phyloP scores from a whole-genome alignment of 495 filamentous ascomycete genomes.

The Aspergillus affinis region DNA sequence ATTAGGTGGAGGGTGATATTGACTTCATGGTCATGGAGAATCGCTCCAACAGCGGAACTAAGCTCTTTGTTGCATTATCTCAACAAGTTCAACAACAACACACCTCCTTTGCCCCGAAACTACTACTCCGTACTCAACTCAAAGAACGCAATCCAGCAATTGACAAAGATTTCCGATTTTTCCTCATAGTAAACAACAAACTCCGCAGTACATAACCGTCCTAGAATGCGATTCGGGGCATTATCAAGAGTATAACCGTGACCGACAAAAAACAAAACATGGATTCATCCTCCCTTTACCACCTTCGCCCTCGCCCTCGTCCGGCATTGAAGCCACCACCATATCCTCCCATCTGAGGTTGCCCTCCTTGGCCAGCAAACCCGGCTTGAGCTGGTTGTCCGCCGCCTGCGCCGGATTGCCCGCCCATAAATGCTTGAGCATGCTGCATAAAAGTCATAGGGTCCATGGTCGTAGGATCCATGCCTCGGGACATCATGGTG shows the following conservation, averaged over 20 bases:
- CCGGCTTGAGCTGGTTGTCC: slow-evolving; percentile 41
- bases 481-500: slow-evolving; percentile 77
- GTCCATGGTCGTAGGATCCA: slow-evolving; percentile 80
- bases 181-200: slow-evolving; percentile 20
- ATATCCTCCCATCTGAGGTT: slow-evolving; percentile 47
- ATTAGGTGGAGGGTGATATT: background rate
- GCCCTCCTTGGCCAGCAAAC: slow-evolving; percentile 46
- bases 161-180: slow-evolving; percentile 1
- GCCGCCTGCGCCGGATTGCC: slow-evolving; percentile 40
- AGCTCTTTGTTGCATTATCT: background rate
- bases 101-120: slow-evolving; percentile 22
- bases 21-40: background rate
- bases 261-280: slow-evolving; percentile 6
- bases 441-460: slow-evolving; percentile 56
- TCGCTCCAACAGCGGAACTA: background rate
- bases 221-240: slow-evolving; percentile 10
- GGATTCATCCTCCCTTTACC: slow-evolving; percentile 26
- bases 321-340: slow-evolving; percentile 50
- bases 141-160: background rate
- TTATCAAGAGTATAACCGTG: slow-evolving; percentile 18
- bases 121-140: background rate
- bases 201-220: slow-evolving; percentile 24
- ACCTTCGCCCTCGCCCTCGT: slow-evolving; percentile 46
- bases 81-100: background rate
- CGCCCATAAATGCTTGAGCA: slow-evolving; percentile 52